Evolutionary conservation across 1,139 yeast genomes (phyloP).

Genomic region (Saccharomyces hybrid): DNA sequence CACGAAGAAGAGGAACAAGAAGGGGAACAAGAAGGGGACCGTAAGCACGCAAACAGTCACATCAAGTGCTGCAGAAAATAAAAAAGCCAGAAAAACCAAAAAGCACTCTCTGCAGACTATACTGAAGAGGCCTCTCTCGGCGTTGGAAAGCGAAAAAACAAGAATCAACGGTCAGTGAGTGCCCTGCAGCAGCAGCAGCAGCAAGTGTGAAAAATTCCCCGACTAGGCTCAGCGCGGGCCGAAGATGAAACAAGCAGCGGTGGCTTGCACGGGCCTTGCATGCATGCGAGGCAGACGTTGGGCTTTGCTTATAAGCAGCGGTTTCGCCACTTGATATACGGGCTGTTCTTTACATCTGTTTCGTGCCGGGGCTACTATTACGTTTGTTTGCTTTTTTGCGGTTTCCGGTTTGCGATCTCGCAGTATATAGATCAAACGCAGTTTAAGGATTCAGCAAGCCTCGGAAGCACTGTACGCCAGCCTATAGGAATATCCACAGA

Average conservation of each 20-base stretch:
- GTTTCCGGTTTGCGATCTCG: background rate
- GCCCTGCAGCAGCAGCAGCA: background rate
- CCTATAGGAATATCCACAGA: too few species aligned
- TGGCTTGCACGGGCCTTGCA: constrained; percentile 1
- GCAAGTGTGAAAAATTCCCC: background rate
- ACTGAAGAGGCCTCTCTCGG: background rate
- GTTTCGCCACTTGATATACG: background rate
- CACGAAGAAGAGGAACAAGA: background rate
- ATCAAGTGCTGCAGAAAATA: background rate
- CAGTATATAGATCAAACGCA: background rate
- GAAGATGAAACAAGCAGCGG: background rate
- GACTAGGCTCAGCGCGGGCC: background rate
- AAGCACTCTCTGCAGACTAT: background rate
- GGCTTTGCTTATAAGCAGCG: background rate
- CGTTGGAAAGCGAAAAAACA: background rate
- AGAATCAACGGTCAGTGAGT: background rate
- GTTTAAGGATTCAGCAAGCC: background rate
- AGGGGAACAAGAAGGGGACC: background rate
- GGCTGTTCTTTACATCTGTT: background rate
- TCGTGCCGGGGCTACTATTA: background rate
- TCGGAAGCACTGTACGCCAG: too few species aligned
- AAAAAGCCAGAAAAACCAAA: background rate
- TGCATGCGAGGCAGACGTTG: background rate
- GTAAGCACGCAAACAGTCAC: background rate
- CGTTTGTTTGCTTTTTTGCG: background rate